Percentiles rank a stretch among this genome's conserved stretches.
Conservation (phyloP, 257 asterid species). For the Scutellaria barbata region DNA sequence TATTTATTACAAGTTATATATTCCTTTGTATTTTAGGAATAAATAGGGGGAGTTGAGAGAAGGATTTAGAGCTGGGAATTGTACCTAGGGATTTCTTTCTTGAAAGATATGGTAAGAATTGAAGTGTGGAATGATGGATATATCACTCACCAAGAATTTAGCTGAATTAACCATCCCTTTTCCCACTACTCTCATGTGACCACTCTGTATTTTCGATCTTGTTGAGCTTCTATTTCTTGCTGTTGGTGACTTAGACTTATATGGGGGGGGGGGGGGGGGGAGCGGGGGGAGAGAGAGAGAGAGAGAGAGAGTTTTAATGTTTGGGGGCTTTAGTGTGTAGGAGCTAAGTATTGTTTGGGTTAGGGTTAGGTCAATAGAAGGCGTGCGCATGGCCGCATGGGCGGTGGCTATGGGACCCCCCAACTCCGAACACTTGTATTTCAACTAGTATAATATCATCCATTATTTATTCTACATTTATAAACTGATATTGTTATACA, state of each 20-base stretch:
- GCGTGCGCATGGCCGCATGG: constrained; percentile 58
- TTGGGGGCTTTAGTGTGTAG: constrained; percentile 42
- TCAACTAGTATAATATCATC: too few species aligned
- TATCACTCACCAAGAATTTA: constrained; percentile 51
- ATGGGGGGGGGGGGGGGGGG: background rate
- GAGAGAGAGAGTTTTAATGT: constrained; percentile 39
- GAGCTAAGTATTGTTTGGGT: constrained; percentile 45
- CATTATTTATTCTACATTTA: too few species aligned
- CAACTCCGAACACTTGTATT: background rate
- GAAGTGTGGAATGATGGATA: too few species aligned
- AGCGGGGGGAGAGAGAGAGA: constrained; percentile 22
- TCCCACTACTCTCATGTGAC: constrained; percentile 43
- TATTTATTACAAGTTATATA: too few species aligned
- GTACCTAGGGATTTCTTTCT: too few species aligned
- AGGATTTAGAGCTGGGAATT: too few species aligned
- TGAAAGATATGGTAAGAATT: too few species aligned
- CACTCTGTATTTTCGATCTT: constrained; percentile 22
- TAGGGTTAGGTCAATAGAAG: constrained; percentile 66
- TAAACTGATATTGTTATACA: too few species aligned
- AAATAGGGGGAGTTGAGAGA: too few species aligned
- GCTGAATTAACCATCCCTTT: constrained; percentile 43
- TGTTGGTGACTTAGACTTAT: constrained; percentile 30
- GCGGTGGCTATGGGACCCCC: constrained; percentile 52
- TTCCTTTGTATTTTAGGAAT: too few species aligned
- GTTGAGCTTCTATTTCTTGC: constrained; percentile 32